These are phyloP conservation scores for Eimeria brunetti DNA, from an alignment of 169 alveolate species.

Conservation along the genomic window DNA sequence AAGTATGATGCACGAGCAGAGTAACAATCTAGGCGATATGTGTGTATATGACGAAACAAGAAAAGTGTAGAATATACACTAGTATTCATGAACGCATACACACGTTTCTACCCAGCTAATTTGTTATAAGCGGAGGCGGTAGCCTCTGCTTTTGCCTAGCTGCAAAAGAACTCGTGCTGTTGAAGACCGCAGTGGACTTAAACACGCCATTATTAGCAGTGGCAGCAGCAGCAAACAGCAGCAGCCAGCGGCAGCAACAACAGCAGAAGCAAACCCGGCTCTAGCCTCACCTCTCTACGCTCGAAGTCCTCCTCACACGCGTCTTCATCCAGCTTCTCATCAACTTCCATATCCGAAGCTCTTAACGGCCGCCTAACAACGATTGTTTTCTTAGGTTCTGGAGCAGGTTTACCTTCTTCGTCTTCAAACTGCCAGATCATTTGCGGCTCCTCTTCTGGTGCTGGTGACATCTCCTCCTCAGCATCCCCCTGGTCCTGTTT, in stretches of 20 bases:
- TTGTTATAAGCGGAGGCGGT: background rate
- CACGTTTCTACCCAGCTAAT: no score
- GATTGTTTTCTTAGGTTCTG: background rate
- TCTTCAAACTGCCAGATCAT: constrained; percentile 23
- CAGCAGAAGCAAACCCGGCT: background rate
- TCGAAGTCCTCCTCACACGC: constrained; percentile 48
- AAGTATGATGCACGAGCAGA: background rate
- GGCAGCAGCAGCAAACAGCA: background rate
- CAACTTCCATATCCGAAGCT: constrained; percentile 26
- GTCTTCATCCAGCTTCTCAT: constrained; percentile 25
- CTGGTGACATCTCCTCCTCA: background rate
- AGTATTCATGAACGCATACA: background rate
- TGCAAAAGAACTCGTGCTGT: background rate
- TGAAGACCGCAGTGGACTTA: background rate
- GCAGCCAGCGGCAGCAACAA: no score
- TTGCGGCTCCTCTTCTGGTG: constrained; percentile 28
- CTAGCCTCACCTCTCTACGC: constrained; percentile 42
- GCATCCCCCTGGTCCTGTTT: background rate
- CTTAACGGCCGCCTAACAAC: constrained; percentile 28
- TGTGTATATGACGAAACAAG: no score
- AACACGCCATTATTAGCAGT: background rate
- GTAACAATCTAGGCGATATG: background rate
- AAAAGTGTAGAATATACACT: background rate
- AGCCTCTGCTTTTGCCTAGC: background rate
- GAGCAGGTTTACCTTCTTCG: background rate